phyloP scores from a whole-genome alignment of 2,329 filamentous ascomycete genomes.

The Penicillium palitans region DNA sequence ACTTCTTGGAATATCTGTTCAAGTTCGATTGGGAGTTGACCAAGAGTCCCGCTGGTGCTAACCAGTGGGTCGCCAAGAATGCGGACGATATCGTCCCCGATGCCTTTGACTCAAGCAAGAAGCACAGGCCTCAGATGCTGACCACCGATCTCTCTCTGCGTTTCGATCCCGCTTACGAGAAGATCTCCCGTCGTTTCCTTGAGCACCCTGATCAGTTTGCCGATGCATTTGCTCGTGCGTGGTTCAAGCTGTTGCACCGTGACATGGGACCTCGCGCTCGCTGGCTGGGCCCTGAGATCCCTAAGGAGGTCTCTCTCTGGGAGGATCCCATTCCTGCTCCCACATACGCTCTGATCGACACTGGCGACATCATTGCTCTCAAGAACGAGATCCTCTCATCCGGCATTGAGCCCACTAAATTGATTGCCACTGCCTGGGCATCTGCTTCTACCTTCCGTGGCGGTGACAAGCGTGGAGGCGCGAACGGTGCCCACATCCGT shows the following conservation, averaged over 20 bases:
- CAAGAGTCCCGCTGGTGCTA: conserved; percentile 73
- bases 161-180: conserved; percentile 70
- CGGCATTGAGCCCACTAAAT: conserved; percentile 60
- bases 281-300: conserved; percentile 74
- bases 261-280: conserved; percentile 71
- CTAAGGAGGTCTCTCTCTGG: conserved; percentile 69
- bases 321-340: conserved; percentile 69
- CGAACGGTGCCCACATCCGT: conserved; percentile 76
- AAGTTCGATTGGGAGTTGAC: conserved; percentile 75
- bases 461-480: conserved; percentile 78
- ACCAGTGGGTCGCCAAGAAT: conserved; percentile 75
- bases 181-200: conserved; percentile 70
- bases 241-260: conserved; percentile 83
- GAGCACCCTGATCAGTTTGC: conserved; percentile 67
- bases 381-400: conserved; percentile 68
- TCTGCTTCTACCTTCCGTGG: conserved; percentile 72
- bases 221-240: conserved; percentile 70
- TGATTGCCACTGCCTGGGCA: conserved; percentile 68
- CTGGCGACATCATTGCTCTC: conserved; percentile 62
- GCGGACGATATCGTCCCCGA: conserved; percentile 68
- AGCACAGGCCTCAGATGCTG: conserved; percentile 74
- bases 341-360: conserved; percentile 60
- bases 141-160: conserved; percentile 73
- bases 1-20: conserved; percentile 74
- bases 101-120: conserved; percentile 68